Conservation (phyloP, 2,329 filamentous ascomycete species). For the Xylariomycetidae sp. region DNA sequence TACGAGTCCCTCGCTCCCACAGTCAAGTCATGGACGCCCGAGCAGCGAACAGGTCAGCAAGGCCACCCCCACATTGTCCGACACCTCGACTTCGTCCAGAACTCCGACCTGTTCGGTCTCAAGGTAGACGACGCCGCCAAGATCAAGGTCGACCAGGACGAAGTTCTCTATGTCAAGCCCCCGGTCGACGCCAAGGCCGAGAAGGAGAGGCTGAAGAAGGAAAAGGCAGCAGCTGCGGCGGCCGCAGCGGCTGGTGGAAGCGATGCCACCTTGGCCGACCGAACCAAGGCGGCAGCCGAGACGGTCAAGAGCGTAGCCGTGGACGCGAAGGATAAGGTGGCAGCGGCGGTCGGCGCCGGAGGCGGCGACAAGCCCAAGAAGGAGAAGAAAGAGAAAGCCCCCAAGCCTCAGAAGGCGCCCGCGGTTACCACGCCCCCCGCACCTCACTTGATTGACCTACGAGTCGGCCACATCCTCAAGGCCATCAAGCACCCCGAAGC, state of each 20-base stretch:
- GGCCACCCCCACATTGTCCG: conserved; percentile 90
- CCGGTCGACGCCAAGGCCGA: conserved; percentile 88
- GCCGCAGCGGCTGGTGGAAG: conserved; percentile 39
- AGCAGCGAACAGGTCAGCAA: conserved; percentile 84
- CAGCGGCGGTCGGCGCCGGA: conserved; percentile 37
- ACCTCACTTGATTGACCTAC: conserved; percentile 84
- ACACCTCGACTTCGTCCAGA: conserved; percentile 92
- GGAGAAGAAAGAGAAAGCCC: conserved; percentile 86
- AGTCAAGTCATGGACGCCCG: conserved; percentile 73
- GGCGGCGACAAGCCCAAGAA: conserved; percentile 57
- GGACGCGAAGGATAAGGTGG: conserved; percentile 51
- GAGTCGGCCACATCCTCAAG: conserved; percentile 96
- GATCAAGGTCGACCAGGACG: conserved; percentile 71
- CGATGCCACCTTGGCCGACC: conserved; percentile 47
- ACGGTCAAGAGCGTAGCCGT: conserved; percentile 47
- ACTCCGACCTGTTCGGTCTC: conserved; percentile 70
- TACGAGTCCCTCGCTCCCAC: conserved; percentile 74
- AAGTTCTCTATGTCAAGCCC: conserved; percentile 83
- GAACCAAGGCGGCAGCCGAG: conserved; percentile 57
- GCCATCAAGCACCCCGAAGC: conserved; percentile 94
- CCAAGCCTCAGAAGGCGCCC: conserved; percentile 66
- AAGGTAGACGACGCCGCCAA: conserved; percentile 68
- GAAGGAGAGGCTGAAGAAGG: conserved; percentile 95
- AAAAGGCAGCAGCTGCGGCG: conserved; percentile 70
- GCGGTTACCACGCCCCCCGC: conserved; percentile 71